Conservation (phyloP, 2,329 filamentous ascomycete species). For the Hysterium pulicare region DNA sequence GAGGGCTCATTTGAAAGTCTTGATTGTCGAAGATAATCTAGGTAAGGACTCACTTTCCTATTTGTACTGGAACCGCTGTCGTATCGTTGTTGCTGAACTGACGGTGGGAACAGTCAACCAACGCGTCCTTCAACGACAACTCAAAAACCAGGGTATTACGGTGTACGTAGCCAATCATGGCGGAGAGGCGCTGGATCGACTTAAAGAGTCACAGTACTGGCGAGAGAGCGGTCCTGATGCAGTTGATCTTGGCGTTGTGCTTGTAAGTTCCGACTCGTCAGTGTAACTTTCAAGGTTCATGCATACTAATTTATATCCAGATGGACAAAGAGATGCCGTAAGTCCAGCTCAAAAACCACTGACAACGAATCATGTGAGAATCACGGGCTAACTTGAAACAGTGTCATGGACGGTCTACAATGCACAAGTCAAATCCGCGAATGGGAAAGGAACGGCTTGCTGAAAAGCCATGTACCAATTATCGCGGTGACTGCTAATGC, state of each 20-base stretch:
- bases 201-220: conserved; percentile 44
- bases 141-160: conserved; percentile 46
- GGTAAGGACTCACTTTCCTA: conserved; percentile 15
- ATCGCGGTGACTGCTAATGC: conserved; percentile 43
- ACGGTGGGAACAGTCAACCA: conserved; percentile 42
- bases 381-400: no score
- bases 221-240: conserved; percentile 23
- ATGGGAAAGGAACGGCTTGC: conserved; percentile 31
- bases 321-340: conserved; percentile 42
- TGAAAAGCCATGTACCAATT: conserved; percentile 37
- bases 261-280: conserved; percentile 23
- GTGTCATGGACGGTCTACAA: conserved; percentile 39
- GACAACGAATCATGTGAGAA: no score
- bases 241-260: conserved; percentile 29
- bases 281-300: no score
- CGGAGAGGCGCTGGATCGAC: conserved; percentile 45
- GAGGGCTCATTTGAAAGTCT: conserved; percentile 25
- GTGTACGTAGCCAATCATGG: conserved; percentile 50
- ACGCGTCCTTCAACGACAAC: conserved; percentile 49
- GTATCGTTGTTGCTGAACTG: conserved; percentile 1
- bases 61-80: no score
- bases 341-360: no score
- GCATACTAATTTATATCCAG: conserved; percentile 4
- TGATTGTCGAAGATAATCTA: conserved; percentile 44
- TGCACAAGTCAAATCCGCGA: conserved; percentile 37